A percentile compares a stretch with the other conserved stretches of the same genome.
phyloP scores from a whole-genome alignment of 768 basidiomycete species.

The Boletus vinaceobasis region DNA sequence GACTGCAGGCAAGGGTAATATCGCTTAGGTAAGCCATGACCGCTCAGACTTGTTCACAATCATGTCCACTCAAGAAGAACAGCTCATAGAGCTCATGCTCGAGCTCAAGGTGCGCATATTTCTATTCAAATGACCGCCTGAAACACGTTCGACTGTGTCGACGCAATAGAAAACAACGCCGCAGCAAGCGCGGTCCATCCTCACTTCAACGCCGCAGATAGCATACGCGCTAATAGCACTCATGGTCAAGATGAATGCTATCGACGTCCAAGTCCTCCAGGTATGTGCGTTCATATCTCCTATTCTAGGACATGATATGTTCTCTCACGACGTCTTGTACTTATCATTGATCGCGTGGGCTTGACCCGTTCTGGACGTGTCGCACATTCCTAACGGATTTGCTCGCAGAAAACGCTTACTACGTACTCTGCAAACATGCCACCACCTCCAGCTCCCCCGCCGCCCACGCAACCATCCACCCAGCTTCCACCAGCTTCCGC shows the following conservation, averaged over 20 bases:
- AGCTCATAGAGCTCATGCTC: constrained; percentile 71
- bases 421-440: constrained; percentile 38
- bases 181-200: constrained; percentile 61
- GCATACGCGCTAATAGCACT: constrained; percentile 73
- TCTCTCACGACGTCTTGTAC: background rate
- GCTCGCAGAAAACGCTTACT: constrained; percentile 57
- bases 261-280: constrained; percentile 74
- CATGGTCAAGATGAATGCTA: constrained; percentile 74
- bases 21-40: constrained; percentile 16
- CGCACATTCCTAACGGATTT: constrained; percentile 4
- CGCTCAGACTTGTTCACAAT: background rate
- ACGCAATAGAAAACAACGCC: constrained; percentile 67
- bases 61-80: constrained; percentile 62
- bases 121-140: no score
- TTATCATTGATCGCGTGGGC: background rate
- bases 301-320: background rate
- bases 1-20: no score
- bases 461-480: constrained; percentile 23
- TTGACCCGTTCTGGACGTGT: background rate
- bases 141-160: constrained; percentile 2
- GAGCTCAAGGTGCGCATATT: constrained; percentile 53
- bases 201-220: constrained; percentile 71
- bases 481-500: constrained; percentile 35
- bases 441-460: constrained; percentile 9
- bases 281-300: constrained; percentile 33